Evolutionary conservation across 805 yeast genomes (phyloP).

Genomic region (Grigorovia jiainica): DNA sequence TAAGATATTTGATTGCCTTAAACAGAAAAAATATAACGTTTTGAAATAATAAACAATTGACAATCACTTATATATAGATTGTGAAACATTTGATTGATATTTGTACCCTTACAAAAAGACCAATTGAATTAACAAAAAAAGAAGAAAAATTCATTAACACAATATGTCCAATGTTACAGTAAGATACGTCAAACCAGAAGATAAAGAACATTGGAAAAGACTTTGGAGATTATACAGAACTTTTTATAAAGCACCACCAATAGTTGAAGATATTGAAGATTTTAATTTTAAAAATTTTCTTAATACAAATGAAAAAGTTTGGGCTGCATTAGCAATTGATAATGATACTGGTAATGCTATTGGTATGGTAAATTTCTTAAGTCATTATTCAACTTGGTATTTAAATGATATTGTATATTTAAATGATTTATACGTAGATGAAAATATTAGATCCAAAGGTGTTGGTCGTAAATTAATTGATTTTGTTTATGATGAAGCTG

Average conservation of each 20-base stretch:
- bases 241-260: slow-evolving; percentile 29
- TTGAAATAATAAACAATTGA: no score
- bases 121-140: no score
- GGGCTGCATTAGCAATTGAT: slow-evolving; percentile 39
- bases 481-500: slow-evolving; percentile 39
- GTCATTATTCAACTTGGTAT: slow-evolving; percentile 44
- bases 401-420: slow-evolving; percentile 35
- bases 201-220: slow-evolving; percentile 36
- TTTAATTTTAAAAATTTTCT: slow-evolving; percentile 38
- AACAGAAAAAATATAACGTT: no score
- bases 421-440: slow-evolving; percentile 42
- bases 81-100: no score
- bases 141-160: background rate
- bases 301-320: slow-evolving; percentile 36
- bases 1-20: no score
- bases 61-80: no score
- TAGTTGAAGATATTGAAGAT: slow-evolving; percentile 12
- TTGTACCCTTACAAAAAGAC: no score
- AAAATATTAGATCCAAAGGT: slow-evolving; percentile 33
- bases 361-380: slow-evolving; percentile 42
- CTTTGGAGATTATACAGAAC: slow-evolving; percentile 38
- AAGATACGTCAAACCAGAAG: slow-evolving; percentile 35
- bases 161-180: slow-evolving; percentile 1
- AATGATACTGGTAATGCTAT: slow-evolving; percentile 25
- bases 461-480: slow-evolving; percentile 41